Percentiles rank a stretch among this genome's conserved stretches.
These are phyloP conservation scores for Talaromyces sp. DNA, from an alignment of 2,329 filamentous ascomycete genomes.

Conservation along the genomic window DNA sequence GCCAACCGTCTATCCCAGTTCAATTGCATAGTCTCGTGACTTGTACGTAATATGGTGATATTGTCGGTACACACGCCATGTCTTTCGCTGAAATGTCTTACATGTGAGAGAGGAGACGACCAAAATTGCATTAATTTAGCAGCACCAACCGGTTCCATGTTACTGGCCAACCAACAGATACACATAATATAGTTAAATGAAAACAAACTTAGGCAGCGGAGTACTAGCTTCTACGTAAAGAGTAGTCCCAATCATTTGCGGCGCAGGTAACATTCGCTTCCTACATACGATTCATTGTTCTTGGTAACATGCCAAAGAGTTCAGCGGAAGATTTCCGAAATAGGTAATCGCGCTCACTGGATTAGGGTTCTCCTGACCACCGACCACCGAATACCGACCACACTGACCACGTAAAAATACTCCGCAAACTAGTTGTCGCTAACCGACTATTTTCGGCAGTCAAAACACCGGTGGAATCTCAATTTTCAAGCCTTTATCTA, in stretches of 20 bases:
- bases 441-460: background rate
- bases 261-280: constrained; percentile 3
- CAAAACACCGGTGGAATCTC: background rate
- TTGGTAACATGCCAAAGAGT: background rate
- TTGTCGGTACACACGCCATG: background rate
- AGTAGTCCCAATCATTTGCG: background rate
- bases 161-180: background rate
- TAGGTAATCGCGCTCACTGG: background rate
- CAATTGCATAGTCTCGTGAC: background rate
- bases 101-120: background rate
- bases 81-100: background rate
- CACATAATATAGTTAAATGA: background rate
- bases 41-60: background rate
- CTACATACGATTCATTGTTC: background rate
- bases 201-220: background rate
- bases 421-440: background rate
- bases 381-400: background rate
- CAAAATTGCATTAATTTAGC: background rate
- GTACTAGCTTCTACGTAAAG: too few relatives aligned
- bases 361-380: constrained; percentile 1
- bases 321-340: background rate
- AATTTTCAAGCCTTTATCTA: background rate
- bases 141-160: background rate
- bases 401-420: background rate
- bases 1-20: background rate